Evolutionary conservation across 2,329 filamentous ascomycete genomes (phyloP).

Genomic region (Pyricularia grisea): DNA sequence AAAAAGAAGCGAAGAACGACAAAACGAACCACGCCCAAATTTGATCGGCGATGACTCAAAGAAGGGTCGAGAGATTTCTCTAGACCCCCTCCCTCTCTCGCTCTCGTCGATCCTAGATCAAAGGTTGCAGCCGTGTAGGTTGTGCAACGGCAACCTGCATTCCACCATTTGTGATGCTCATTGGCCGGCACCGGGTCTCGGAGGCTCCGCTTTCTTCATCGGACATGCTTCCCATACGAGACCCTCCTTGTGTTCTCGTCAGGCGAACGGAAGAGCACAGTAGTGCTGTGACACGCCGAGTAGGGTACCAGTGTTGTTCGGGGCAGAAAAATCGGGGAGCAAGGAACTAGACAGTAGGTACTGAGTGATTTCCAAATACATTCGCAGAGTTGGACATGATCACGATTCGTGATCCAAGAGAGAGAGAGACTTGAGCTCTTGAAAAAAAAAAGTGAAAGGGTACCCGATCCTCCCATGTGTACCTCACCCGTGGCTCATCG

Average conservation of each 20-base stretch:
- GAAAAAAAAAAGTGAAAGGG: background rate
- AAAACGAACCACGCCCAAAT: background rate
- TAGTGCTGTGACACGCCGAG: background rate
- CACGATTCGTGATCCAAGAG: background rate
- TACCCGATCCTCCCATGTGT: background rate
- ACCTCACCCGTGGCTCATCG: background rate
- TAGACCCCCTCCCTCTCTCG: background rate
- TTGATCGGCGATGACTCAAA: background rate
- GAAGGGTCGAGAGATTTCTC: background rate
- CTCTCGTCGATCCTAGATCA: background rate
- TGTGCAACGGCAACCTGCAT: background rate
- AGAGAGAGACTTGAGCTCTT: too few relatives aligned
- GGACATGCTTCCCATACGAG: background rate
- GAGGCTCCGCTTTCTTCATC: background rate
- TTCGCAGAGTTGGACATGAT: background rate
- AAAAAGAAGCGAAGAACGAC: background rate
- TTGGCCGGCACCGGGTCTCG: background rate
- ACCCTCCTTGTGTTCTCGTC: background rate
- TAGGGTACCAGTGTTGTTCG: background rate
- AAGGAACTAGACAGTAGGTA: background rate
- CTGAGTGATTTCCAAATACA: background rate
- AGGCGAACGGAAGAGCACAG: background rate
- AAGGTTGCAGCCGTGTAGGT: background rate
- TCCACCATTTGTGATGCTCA: background rate
- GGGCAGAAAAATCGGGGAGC: background rate